A percentile compares a stretch with the other conserved stretches of the same genome.
These are phyloP conservation scores for Phytophthora colocasiae DNA, from an alignment of 352 stramenopile genomes.

Conservation along the genomic window DNA sequence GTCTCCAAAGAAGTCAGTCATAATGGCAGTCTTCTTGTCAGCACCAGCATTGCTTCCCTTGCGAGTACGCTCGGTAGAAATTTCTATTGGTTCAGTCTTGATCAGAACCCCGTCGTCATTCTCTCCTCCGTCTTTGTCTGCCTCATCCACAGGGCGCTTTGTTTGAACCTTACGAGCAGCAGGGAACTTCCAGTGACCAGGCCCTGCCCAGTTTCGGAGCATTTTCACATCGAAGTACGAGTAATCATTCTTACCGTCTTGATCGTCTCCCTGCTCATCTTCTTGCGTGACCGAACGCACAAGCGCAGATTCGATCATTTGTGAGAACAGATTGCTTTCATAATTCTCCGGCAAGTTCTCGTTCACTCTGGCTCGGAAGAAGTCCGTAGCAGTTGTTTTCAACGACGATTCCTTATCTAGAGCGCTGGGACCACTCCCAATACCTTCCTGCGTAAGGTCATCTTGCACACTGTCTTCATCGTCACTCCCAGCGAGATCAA, in stretches of 20 bases:
- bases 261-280: conserved; percentile 53
- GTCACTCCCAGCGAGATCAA: conserved; percentile 35
- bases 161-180: conserved; percentile 56
- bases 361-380: conserved; percentile 60
- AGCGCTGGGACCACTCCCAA: conserved; percentile 6
- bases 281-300: conserved; percentile 58
- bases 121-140: conserved; percentile 40
- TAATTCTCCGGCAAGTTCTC: conserved; percentile 56
- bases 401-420: conserved; percentile 39
- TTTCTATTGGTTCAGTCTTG: conserved; percentile 35
- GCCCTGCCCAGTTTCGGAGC: conserved; percentile 83
- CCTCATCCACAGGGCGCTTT: conserved; percentile 36
- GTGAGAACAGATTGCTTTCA: conserved; percentile 62
- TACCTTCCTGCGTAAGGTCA: conserved; percentile 26
- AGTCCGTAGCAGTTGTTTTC: conserved; percentile 58
- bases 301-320: conserved; percentile 81
- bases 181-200: conserved; percentile 79
- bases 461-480: conserved; percentile 25
- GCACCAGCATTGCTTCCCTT: conserved; percentile 32
- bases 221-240: conserved; percentile 88
- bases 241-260: conserved; percentile 66
- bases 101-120: conserved; percentile 31
- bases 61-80: conserved; percentile 18
- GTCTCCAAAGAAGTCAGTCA: conserved; percentile 70
- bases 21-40: conserved; percentile 52